Evolutionary conservation across 257 asterid species (phyloP).

Genomic region (Solanum phureja): DNA sequence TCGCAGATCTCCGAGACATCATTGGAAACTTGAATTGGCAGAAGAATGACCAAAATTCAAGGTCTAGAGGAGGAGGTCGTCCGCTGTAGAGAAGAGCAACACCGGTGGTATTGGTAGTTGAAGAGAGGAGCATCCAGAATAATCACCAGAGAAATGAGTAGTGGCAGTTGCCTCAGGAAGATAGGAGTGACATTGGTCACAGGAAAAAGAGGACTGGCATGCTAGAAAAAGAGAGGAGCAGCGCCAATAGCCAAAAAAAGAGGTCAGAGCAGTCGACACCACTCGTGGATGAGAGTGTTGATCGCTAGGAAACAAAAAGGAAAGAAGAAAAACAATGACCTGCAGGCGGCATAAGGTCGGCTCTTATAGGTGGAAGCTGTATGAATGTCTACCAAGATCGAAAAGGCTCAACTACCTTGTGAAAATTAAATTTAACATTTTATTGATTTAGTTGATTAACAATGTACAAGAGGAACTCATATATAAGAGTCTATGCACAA

Average conservation of each 20-base stretch:
- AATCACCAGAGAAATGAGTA: neutral
- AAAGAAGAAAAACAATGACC: neutral
- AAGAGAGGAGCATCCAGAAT: neutral
- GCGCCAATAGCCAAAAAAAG: neutral
- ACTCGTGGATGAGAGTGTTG: neutral
- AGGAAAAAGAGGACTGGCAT: neutral
- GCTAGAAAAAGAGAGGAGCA: neutral
- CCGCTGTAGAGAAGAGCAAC: neutral
- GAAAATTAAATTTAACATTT: neutral
- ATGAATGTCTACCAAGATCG: neutral
- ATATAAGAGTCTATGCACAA: neutral
- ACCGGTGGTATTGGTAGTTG: neutral
- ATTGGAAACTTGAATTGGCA: neutral
- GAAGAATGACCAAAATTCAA: neutral
- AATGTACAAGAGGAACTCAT: neutral
- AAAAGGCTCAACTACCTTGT: neutral
- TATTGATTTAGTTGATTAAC: neutral
- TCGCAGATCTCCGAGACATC: neutral
- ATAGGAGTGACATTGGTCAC: neutral
- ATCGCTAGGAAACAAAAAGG: neutral
- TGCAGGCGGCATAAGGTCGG: neutral
- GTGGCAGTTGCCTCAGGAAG: neutral
- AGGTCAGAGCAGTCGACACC: neutral
- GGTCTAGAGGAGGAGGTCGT: neutral
- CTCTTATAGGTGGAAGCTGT: neutral